These are phyloP conservation scores for Artomyces pyxidatus DNA, from an alignment of 768 basidiomycete species.

Conservation along the genomic window DNA sequence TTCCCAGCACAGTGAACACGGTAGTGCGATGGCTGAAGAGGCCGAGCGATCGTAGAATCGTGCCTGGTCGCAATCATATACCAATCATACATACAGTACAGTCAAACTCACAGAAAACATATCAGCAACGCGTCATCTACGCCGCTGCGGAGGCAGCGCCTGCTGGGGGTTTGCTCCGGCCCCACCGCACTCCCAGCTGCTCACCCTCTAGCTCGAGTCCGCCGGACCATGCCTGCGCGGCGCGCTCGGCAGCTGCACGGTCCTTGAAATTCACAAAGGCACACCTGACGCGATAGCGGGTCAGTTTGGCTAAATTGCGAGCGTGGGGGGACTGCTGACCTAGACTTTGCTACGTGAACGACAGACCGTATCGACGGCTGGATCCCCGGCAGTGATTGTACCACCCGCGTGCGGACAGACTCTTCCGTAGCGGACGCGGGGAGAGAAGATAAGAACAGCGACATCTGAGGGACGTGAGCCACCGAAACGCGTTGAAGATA, in stretches of 20 bases:
- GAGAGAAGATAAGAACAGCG: slow-evolving; percentile 77
- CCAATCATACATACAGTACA: too few species aligned
- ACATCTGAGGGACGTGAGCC: slow-evolving; percentile 44
- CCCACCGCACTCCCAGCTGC: slow-evolving; percentile 77
- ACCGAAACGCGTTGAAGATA: not conserved
- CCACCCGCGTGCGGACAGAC: slow-evolving; percentile 63
- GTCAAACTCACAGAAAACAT: too few species aligned
- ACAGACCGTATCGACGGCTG: slow-evolving; percentile 72
- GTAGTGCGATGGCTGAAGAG: too few species aligned
- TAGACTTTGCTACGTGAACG: slow-evolving; percentile 78
- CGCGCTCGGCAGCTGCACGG: slow-evolving; percentile 74
- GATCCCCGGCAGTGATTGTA: slow-evolving; percentile 56
- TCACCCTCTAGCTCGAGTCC: slow-evolving; percentile 83
- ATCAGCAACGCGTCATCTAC: too few species aligned
- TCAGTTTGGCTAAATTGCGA: not conserved
- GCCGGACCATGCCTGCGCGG: slow-evolving; percentile 84
- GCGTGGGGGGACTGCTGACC: slow-evolving; percentile 28
- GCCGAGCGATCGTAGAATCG: too few species aligned
- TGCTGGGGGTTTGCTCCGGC: slow-evolving; percentile 46
- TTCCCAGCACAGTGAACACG: too few species aligned
- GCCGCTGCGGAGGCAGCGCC: too few species aligned
- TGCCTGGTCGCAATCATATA: too few species aligned
- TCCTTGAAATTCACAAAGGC: slow-evolving; percentile 94
- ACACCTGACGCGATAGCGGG: slow-evolving; percentile 44
- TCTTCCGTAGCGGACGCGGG: slow-evolving; percentile 63